Percentiles rank a stretch among this genome's conserved stretches.
These are phyloP conservation scores for Hypoxylon lenormandii DNA, from an alignment of 495 filamentous ascomycete genomes.

Conservation along the genomic window DNA sequence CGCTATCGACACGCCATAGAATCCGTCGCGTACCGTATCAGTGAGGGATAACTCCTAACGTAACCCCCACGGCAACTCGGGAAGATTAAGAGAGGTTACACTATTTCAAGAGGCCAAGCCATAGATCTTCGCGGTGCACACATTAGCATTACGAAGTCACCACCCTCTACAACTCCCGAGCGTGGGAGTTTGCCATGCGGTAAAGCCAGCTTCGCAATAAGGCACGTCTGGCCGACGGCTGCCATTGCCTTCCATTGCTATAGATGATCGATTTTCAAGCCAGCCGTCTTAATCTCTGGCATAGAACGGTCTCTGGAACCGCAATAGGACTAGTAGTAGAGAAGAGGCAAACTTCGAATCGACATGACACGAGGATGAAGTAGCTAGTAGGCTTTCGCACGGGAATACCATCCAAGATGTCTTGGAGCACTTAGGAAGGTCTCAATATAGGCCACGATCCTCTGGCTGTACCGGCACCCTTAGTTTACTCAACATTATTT, in stretches of 20 bases:
- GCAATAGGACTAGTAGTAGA: neutral
- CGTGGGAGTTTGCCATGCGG: constrained; percentile 25
- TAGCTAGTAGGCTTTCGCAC: neutral
- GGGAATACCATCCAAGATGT: constrained; percentile 3
- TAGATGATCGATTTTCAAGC: constrained; percentile 12
- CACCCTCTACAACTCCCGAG: constrained; percentile 24
- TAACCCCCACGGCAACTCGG: constrained; percentile 44
- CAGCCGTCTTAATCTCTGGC: neutral
- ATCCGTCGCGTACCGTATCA: constrained; percentile 12
- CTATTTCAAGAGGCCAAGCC: constrained; percentile 18
- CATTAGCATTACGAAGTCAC: constrained; percentile 23
- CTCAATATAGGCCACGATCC: constrained; percentile 15
- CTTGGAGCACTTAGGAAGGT: neutral
- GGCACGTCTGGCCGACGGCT: constrained; percentile 40
- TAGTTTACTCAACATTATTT: constrained; percentile 15
- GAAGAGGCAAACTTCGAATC: constrained; percentile 1
- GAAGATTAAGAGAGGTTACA: constrained; percentile 36
- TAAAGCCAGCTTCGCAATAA: constrained; percentile 35
- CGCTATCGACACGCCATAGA: constrained; percentile 38
- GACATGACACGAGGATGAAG: neutral
- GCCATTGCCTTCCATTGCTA: constrained; percentile 22
- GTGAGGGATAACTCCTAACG: constrained; percentile 16
- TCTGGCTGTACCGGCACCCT: constrained; percentile 8
- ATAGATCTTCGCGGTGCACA: constrained; percentile 19
- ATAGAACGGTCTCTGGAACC: neutral